Evolutionary conservation across 192 early-diverging fungal genomes (phyloP), one percentile per base, ranked within the genome.

Genomic region (Gaertneriomyces semiglobifer): DNA sequence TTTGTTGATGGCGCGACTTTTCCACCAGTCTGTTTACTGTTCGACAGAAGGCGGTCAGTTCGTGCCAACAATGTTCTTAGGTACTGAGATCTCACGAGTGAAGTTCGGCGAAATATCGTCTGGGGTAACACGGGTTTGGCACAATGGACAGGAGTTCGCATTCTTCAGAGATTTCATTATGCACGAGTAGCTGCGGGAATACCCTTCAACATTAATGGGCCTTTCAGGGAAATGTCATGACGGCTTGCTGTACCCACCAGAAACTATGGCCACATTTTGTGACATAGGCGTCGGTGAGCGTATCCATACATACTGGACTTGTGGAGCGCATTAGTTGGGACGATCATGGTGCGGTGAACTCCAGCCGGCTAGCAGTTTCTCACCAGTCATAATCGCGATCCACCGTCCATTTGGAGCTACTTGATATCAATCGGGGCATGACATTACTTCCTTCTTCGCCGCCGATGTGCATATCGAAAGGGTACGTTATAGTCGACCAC

Each of bases 81-180:
- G 39, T 53, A 44, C 41, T 80, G 52, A 62, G 64, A 53, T 4
- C 79, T 77, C 71, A 88, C 88, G 68, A 66, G 82, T 73, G 71
- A 91, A 92, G 74, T 93, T 95, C 11, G 93, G 93, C 63, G 81
- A 92, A 50, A 93, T 90, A 64, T 93, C 81, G 66, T 86, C 81
- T 38, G 75, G 59, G 41, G 63, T 77, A 11, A 94, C 66, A 41
- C 78, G 44, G 10, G 74, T 67, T 60, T 77, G 65, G 71, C 93
- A 95, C 0, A 80, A 74, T 1, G 93, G 93, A 55, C 93, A 95
- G 44, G 73, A 75, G 19, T 79, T 76, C 38, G 79, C 73, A 7
- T 76, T 70, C 6, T 71, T 44, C 3, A 93, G 77, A 66, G 93
- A 89, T 16, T 76, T 69, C 4, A 77, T 75, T 50, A 95, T 93